These are phyloP conservation scores for Pestalotiopsis sp. DNA, from an alignment of 2,329 filamentous ascomycete genomes.

Conservation along the genomic window DNA sequence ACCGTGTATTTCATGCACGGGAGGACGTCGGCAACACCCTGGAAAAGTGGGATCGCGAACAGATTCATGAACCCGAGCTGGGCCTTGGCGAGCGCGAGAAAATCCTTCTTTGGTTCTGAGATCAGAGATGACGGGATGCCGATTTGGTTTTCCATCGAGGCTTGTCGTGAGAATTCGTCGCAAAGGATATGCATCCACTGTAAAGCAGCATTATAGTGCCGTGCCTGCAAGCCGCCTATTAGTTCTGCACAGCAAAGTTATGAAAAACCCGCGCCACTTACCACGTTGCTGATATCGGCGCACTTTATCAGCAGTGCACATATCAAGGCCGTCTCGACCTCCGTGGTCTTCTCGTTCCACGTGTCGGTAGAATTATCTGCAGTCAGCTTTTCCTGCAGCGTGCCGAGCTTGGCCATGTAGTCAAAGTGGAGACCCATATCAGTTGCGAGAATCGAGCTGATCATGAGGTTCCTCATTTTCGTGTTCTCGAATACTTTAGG, in stretches of 20 bases:
- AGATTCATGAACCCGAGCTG: constrained; percentile 97
- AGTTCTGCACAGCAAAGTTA: neutral
- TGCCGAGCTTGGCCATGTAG: constrained; percentile 89
- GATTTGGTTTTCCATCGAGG: constrained; percentile 86
- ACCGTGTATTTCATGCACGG: constrained; percentile 84
- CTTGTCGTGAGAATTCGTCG: constrained; percentile 92
- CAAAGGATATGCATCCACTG: constrained; percentile 94
- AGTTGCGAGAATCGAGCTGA: constrained; percentile 94
- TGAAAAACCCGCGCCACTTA: constrained; percentile 50
- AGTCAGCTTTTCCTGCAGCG: constrained; percentile 76
- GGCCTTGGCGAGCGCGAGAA: constrained; percentile 79
- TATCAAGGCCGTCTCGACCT: constrained; percentile 78
- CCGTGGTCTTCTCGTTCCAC: constrained; percentile 76
- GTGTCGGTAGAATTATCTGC: constrained; percentile 67
- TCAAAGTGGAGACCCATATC: constrained; percentile 98
- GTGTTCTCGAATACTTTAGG: constrained; percentile 77
- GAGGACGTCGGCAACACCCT: constrained; percentile 82
- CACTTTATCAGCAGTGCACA: constrained; percentile 96
- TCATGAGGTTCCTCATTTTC: constrained; percentile 87
- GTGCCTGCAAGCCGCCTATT: constrained; percentile 58
- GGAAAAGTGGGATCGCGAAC: constrained; percentile 90
- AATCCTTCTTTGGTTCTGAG: constrained; percentile 80
- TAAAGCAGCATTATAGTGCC: constrained; percentile 79
- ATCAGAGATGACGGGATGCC: constrained; percentile 87
- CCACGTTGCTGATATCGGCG: constrained; percentile 97